Conservation (phyloP, 768 basidiomycete species). For the Auricularia heimuer region DNA sequence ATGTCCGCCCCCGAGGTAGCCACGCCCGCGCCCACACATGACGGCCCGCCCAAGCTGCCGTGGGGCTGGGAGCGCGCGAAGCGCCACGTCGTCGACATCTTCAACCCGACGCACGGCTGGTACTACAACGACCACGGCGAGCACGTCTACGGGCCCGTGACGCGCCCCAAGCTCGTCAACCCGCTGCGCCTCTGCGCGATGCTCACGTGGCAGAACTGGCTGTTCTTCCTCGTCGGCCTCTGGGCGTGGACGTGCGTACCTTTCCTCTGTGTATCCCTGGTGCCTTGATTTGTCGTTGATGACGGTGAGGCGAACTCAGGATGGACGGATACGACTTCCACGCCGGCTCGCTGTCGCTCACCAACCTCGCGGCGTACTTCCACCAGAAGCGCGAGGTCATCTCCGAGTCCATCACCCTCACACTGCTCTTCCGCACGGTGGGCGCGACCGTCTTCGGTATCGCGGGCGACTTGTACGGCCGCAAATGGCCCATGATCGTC, state of each 20-base stretch:
- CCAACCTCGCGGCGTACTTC: slow-evolving; percentile 1
- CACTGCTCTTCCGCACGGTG: slow-evolving; percentile 30
- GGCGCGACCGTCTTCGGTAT: slow-evolving; percentile 28
- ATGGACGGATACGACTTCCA: slow-evolving; percentile 5
- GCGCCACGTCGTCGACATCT: not conserved
- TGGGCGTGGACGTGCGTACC: slow-evolving; percentile 2
- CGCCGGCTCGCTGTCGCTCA: not conserved
- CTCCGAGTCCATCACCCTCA: slow-evolving; percentile 27
- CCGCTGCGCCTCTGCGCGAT: not conserved
- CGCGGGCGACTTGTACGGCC: slow-evolving; percentile 26
- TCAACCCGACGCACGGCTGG: not conserved
- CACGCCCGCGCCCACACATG: not conserved
- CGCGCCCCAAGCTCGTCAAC: not conserved
- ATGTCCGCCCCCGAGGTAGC: too few species aligned
- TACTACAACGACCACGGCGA: not conserved
- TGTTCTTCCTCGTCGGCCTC: slow-evolving; percentile 1
- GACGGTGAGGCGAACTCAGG: not conserved
- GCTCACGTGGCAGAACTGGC: not conserved
- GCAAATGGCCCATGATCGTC: slow-evolving; percentile 29
- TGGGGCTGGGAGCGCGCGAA: slow-evolving; percentile 1
- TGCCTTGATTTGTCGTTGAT: too few species aligned
- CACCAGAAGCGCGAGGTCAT: slow-evolving; percentile 1
- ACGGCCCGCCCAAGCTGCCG: not conserved
- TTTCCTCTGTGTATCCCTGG: not conserved
- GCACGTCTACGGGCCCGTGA: not conserved